Evolutionary conservation across 768 basidiomycete species (phyloP).

Genomic region (Pleurotus citrinopileatus): DNA sequence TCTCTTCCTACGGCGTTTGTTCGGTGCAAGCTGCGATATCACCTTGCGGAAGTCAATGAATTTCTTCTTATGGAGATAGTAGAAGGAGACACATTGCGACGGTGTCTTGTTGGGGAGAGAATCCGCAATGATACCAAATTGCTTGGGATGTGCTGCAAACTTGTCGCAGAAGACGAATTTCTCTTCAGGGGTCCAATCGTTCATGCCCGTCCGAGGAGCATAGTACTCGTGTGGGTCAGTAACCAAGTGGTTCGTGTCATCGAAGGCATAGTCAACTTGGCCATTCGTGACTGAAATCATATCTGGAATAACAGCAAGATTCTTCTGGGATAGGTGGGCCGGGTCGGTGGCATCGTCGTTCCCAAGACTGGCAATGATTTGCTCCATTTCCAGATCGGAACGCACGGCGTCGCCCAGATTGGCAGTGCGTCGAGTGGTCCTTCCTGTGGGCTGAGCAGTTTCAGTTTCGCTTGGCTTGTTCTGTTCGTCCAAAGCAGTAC

Average conservation of each 20-base stretch:
- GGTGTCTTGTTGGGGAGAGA: constrained; percentile 81
- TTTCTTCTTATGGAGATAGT: constrained; percentile 93
- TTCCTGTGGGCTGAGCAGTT: constrained; percentile 35
- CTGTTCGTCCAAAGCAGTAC: constrained; percentile 63
- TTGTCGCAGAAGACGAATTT: constrained; percentile 74
- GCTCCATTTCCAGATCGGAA: constrained; percentile 95
- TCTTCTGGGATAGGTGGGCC: constrained; percentile 78
- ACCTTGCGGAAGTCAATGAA: constrained; percentile 82
- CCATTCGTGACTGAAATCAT: constrained; percentile 75
- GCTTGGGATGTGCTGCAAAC: constrained; percentile 86
- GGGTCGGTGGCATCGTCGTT: constrained; percentile 94
- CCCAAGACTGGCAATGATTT: constrained; percentile 92
- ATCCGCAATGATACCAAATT: constrained; percentile 90
- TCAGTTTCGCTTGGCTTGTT: constrained; percentile 40
- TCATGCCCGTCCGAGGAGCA: constrained; percentile 64
- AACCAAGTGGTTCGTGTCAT: constrained; percentile 84
- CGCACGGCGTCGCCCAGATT: constrained; percentile 84
- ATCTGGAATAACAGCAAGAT: constrained; percentile 86
- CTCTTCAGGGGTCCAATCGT: constrained; percentile 88
- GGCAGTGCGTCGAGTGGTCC: constrained; percentile 74
- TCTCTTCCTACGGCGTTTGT: constrained; percentile 60
- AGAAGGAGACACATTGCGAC: constrained; percentile 87
- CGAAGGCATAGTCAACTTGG: constrained; percentile 60
- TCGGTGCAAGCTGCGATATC: constrained; percentile 61
- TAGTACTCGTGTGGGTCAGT: constrained; percentile 78